phyloP scores from a whole-genome alignment of 2,329 filamentous ascomycete genomes.

The Nigrograna mackinnonii region DNA sequence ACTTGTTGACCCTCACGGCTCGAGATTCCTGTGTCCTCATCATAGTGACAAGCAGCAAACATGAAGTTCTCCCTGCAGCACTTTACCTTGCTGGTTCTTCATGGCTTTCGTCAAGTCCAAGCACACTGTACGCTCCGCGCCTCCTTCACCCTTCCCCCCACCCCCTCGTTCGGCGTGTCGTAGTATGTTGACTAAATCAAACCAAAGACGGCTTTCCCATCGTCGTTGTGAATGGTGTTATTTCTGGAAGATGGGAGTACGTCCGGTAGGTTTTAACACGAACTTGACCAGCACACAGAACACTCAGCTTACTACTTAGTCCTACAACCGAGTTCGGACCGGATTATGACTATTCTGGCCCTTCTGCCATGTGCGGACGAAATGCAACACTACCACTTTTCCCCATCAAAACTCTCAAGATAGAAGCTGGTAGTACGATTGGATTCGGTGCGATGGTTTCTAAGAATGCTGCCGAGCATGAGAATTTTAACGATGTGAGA shows the following conservation, averaged over 20 bases:
- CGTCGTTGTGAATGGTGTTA: slow-evolving; percentile 7
- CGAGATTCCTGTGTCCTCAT: too few species aligned
- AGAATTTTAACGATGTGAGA: too few species aligned
- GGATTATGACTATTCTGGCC: slow-evolving; percentile 10
- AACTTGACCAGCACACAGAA: too few species aligned
- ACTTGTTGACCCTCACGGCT: too few species aligned
- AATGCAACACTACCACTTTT: slow-evolving; percentile 9
- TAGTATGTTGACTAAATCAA: neutral
- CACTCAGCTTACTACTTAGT: too few species aligned
- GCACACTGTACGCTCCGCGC: slow-evolving; percentile 10
- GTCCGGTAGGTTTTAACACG: slow-evolving; percentile 1
- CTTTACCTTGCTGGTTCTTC: slow-evolving; percentile 1
- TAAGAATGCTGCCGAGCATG: too few species aligned
- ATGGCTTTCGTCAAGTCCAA: neutral
- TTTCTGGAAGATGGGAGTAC: slow-evolving; percentile 14
- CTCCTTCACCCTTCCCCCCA: too few species aligned
- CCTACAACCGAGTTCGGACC: slow-evolving; percentile 4
- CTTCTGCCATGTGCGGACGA: slow-evolving; percentile 9
- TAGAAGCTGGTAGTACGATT: slow-evolving; percentile 8
- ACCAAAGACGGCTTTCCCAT: slow-evolving; percentile 10
- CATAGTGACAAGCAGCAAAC: too few species aligned
- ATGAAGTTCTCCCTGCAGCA: slow-evolving; percentile 9
- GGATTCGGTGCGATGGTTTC: slow-evolving; percentile 5
- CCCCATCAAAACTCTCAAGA: slow-evolving; percentile 10
- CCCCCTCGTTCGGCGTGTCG: neutral